A percentile compares a stretch with the other conserved stretches of the same genome.
phyloP scores from a whole-genome alignment of 208 protist species.

The Phytomonas francai region DNA sequence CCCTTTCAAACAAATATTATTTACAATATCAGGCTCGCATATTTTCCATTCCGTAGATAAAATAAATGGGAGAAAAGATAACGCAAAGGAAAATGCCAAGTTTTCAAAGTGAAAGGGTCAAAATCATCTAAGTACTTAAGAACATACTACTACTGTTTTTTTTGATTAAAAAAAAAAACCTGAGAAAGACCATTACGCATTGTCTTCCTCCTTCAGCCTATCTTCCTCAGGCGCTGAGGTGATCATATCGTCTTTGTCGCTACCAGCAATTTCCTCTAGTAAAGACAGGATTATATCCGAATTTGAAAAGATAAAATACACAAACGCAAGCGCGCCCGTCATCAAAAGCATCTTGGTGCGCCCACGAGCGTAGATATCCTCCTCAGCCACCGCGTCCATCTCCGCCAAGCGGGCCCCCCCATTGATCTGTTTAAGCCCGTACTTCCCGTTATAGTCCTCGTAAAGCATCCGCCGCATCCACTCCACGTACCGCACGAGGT shows the following conservation, averaged over 20 bases:
- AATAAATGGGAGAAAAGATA: neutral
- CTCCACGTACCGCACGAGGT: conserved; percentile 65
- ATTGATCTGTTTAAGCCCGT: conserved; percentile 35
- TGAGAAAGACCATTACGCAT: neutral
- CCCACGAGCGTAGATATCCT: conserved; percentile 48
- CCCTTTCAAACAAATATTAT: neutral
- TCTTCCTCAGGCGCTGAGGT: neutral
- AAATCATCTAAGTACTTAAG: neutral
- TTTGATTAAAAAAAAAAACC: no score
- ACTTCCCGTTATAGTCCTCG: conserved; percentile 66
- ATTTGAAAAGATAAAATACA: conserved; percentile 71
- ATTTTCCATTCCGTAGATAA: neutral
- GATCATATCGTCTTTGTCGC: neutral
- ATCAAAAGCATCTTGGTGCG: conserved; percentile 38
- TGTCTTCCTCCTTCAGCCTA: neutral
- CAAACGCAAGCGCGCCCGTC: conserved; percentile 42
- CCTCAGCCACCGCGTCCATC: conserved; percentile 11
- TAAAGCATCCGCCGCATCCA: conserved; percentile 61
- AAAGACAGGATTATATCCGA: conserved; percentile 41
- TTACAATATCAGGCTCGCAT: neutral
- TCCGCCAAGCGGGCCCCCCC: conserved; percentile 6
- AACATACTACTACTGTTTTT: neutral
- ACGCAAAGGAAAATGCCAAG: neutral
- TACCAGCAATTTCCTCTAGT: conserved; percentile 6
- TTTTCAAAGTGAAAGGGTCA: neutral